A percentile compares a stretch with the other conserved stretches of the same genome.
Evolutionary conservation across 352 stramenopile genomes (phyloP).

Genomic region (Globisporangium acanthophoron): DNA sequence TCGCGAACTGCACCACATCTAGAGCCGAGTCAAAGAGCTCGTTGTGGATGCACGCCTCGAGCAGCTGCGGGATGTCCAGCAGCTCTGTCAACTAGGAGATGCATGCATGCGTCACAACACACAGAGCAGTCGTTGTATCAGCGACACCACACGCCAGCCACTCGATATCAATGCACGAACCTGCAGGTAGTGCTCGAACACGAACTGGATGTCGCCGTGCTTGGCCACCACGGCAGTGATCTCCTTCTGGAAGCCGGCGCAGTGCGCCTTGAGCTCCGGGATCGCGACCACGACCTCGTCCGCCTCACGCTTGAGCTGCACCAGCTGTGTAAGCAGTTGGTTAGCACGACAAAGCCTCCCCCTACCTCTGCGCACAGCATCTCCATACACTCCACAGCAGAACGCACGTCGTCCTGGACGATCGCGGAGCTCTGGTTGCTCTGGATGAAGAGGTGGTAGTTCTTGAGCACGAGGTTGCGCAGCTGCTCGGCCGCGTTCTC

Average conservation of each 20-base stretch:
- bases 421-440: conserved; percentile 84
- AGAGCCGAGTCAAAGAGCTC: conserved; percentile 96
- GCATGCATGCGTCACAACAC: neutral
- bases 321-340: conserved; percentile 22
- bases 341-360: too few relatives aligned
- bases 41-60: conserved; percentile 96
- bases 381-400: neutral
- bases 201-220: conserved; percentile 84
- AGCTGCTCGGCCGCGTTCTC: conserved; percentile 75
- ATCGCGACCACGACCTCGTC: conserved; percentile 38
- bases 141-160: neutral
- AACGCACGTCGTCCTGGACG: conserved; percentile 68
- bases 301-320: conserved; percentile 68
- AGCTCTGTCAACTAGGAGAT: conserved; percentile 90
- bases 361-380: too few relatives aligned
- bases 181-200: conserved; percentile 88
- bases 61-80: conserved; percentile 95
- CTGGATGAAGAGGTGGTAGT: conserved; percentile 91
- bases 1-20: conserved; percentile 92
- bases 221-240: conserved; percentile 53
- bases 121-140: too few relatives aligned
- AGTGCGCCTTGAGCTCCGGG: conserved; percentile 53
- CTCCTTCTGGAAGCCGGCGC: conserved; percentile 43
- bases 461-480: conserved; percentile 77
- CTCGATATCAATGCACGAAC: conserved; percentile 9